phyloP scores from a whole-genome alignment of 345 rosid genomes.

The Brassica carinata region DNA sequence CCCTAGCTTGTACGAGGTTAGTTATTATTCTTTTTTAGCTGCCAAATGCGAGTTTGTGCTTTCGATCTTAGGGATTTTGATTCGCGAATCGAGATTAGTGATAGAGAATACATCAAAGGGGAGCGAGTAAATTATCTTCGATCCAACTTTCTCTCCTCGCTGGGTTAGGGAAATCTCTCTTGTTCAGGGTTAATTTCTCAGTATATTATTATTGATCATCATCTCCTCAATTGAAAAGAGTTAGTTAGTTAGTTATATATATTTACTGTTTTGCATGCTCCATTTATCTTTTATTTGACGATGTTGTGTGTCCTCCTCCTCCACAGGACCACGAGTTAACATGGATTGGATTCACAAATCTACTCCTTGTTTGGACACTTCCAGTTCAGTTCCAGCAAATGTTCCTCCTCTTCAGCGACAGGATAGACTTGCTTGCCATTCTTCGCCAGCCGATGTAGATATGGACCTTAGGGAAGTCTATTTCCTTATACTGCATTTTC shows the following conservation, averaged over 20 bases:
- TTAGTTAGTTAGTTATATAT: too few relatives aligned
- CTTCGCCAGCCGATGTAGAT: constrained; percentile 48
- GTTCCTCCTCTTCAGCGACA: constrained; percentile 47
- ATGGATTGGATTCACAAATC: constrained; percentile 68
- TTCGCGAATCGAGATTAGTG: too few relatives aligned
- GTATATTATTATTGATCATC: too few relatives aligned
- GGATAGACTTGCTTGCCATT: constrained; percentile 43
- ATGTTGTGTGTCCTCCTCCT: constrained; percentile 30
- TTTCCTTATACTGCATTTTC: constrained; percentile 87
- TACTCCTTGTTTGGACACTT: constrained; percentile 54
- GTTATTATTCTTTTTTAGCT: too few relatives aligned
- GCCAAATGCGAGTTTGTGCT: too few relatives aligned
- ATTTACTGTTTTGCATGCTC: not conserved
- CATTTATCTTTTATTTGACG: constrained; percentile 15
- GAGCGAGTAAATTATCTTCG: too few relatives aligned
- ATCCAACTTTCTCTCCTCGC: too few relatives aligned
- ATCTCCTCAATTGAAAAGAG: too few relatives aligned
- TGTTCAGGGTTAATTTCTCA: too few relatives aligned
- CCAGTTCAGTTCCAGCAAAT: constrained; percentile 47
- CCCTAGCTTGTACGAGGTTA: not conserved
- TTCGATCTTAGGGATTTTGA: too few relatives aligned
- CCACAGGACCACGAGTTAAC: constrained; percentile 33
- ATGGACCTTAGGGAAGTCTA: constrained; percentile 85
- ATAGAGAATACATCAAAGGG: too few relatives aligned
- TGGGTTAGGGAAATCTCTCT: too few relatives aligned